Evolutionary conservation across 371 early-diverging fungal genomes (phyloP), one percentile per base, ranked within the genome.

Genomic region (Coemansia sp.): DNA sequence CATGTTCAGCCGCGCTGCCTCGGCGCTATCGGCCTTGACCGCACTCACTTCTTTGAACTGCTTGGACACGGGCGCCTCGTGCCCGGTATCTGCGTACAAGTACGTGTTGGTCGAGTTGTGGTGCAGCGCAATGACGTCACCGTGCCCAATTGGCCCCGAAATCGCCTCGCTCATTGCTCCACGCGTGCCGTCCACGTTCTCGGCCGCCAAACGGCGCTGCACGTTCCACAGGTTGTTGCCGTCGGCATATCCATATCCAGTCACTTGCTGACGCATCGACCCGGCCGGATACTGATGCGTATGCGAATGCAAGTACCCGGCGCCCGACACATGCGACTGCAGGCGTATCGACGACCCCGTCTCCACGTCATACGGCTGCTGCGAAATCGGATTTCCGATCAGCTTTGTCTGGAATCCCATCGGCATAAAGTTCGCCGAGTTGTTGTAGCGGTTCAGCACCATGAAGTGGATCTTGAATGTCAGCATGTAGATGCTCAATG

Each of bases 381-480:
- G 72, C 25, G 82, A 68, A 63, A 97, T 87, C 23, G 86, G 84
- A 79, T 89, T 99, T 18, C 97, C 97, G 28, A 82, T 72, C 42
- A 99, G 85, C 12, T 88, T 86, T 6, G 95, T 92, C 80, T 99
- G 99, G 85, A 99, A 99, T 5, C 97, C 81, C 12, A 96, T 94
- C 75, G 96, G 94, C 99, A 99, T 99, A 64, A 96, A 94, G 33
- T 94, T 94, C 81, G 99, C 99, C 33, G 99, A 99, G 25, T 90
- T 80, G n/a, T 99, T 96, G 78, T 90, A 89, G 59, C 86, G 86
- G 68, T 86, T 88, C 25, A 99, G 87, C 57, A 99, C 85, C 21
- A 84, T 82, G 77, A 99, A 99, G 82, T 99, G 99, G 16, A 97
- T 62, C 50, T 82, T 85, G 83, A 99, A 99, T 26, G 88, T 83